A percentile compares a stretch with the other conserved stretches of the same genome.
Conservation (phyloP, 441 rosid genomes). For the Gossypium laxum region DNA sequence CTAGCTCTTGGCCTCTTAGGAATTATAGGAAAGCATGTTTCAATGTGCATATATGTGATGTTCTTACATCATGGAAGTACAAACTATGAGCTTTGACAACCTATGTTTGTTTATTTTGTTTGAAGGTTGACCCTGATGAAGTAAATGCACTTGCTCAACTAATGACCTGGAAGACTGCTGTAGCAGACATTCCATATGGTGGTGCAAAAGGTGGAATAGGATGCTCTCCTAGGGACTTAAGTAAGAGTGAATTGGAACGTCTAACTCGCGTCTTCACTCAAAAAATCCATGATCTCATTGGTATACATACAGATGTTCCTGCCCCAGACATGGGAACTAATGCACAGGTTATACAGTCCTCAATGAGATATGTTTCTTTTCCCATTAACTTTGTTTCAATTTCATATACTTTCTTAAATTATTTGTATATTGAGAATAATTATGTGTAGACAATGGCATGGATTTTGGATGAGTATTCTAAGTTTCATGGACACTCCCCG, state of each 20-base stretch:
- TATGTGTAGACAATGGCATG: conserved; percentile 80
- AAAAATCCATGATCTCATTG: conserved; percentile 95
- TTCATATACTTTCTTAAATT: not conserved
- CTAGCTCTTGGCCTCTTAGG: too few relatives aligned
- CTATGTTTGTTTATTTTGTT: not conserved
- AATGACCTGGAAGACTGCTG: conserved; percentile 98
- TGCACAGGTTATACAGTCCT: conserved; percentile 44
- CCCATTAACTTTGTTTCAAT: not conserved
- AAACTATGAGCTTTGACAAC: not conserved
- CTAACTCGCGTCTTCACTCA: conserved; percentile 95
- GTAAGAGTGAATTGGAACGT: conserved; percentile 70
- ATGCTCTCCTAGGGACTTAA: conserved; percentile 66
- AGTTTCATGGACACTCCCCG: conserved; percentile 92
- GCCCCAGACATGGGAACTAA: conserved; percentile 99
- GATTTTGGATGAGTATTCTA: conserved; percentile 94
- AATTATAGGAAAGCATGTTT: not conserved
- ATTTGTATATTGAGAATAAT: not conserved
- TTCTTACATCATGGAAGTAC: not conserved
- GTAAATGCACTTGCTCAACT: conserved; percentile 94
- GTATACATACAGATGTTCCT: conserved; percentile 83
- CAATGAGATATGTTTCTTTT: not conserved
- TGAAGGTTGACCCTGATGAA: conserved; percentile 91
- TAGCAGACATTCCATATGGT: conserved; percentile 88
- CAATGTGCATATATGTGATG: not conserved
- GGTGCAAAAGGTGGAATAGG: conserved; percentile 99